A percentile compares a stretch with the other conserved stretches of the same genome.
Conservation (phyloP, 176 grass and related monocot genomes). For the Tillandsia fasciculata region DNA sequence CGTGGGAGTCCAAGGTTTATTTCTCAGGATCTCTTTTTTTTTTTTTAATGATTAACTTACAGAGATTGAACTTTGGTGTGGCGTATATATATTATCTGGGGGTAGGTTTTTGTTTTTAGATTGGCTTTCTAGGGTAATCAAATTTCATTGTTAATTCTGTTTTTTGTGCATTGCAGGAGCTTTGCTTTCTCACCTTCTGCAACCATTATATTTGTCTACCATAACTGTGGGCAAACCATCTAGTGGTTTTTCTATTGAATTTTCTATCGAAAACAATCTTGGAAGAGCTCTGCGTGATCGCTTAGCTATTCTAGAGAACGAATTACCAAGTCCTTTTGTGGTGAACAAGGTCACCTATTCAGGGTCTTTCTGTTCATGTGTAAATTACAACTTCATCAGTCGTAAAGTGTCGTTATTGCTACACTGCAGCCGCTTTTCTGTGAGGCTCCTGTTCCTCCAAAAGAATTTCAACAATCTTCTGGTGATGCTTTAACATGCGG, state of each 20-base stretch:
- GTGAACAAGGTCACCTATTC: conserved; percentile 33
- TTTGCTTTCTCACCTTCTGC: conserved; percentile 52
- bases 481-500: conserved; percentile 79
- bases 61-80: too few relatives aligned
- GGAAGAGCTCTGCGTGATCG: conserved; percentile 38
- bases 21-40: neutral
- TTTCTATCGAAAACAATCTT: conserved; percentile 35
- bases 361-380: neutral
- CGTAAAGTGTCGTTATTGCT: conserved; percentile 2
- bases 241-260: conserved; percentile 24
- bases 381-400: conserved; percentile 13
- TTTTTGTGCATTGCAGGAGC: conserved; percentile 33
- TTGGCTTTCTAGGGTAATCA: neutral
- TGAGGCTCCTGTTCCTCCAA: conserved; percentile 45
- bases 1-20: conserved; percentile 74
- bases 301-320: conserved; percentile 18
- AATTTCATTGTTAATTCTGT: neutral
- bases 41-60: too few relatives aligned
- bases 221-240: conserved; percentile 45
- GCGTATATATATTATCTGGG: too few relatives aligned
- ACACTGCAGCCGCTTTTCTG: conserved; percentile 46
- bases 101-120: neutral
- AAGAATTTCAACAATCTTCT: conserved; percentile 49
- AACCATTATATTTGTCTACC: conserved; percentile 80
- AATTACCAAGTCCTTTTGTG: conserved; percentile 23